These are phyloP conservation scores for Dryadomyces quercivorus DNA, from an alignment of 2,329 filamentous ascomycete species.

Conservation along the genomic window DNA sequence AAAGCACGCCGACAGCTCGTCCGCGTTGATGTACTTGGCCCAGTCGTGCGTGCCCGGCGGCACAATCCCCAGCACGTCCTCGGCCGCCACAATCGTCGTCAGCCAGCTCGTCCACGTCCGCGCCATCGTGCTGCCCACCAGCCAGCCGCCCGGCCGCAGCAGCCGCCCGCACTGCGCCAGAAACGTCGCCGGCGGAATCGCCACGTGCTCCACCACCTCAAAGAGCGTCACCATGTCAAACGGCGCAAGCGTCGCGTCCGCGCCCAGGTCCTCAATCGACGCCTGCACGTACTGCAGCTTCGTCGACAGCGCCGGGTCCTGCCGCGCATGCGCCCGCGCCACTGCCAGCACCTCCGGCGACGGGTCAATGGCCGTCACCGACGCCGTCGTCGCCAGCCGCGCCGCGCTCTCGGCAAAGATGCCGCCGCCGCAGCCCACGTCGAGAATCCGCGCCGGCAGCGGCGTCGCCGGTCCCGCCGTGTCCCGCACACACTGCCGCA, in stretches of 20 bases:
- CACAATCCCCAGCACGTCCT: slow-evolving; percentile 78
- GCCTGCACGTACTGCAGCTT: slow-evolving; percentile 64
- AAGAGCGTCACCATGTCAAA: slow-evolving; percentile 73
- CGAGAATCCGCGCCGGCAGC: slow-evolving; percentile 42
- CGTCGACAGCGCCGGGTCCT: slow-evolving; percentile 51
- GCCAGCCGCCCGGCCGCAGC: slow-evolving; percentile 83
- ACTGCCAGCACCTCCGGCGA: slow-evolving; percentile 61
- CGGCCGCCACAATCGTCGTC: slow-evolving; percentile 83
- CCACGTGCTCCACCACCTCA: slow-evolving; percentile 91
- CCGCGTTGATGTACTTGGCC: slow-evolving; percentile 86
- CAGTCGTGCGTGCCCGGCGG: slow-evolving; percentile 92
- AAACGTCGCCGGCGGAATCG: slow-evolving; percentile 55
- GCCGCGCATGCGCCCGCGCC: slow-evolving; percentile 60
- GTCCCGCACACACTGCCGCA: slow-evolving; percentile 53
- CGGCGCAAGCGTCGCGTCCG: slow-evolving; percentile 32
- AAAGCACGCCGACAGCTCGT: slow-evolving; percentile 55
- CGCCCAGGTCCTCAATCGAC: slow-evolving; percentile 56
- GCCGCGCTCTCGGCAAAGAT: slow-evolving; percentile 89
- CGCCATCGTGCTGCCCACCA: slow-evolving; percentile 85
- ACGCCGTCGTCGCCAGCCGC: slow-evolving; percentile 47
- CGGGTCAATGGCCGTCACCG: slow-evolving; percentile 68
- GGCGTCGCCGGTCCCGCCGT: slow-evolving; percentile 13
- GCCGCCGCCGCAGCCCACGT: slow-evolving; percentile 90
- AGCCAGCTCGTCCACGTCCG: slow-evolving; percentile 81
- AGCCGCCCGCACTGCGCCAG: slow-evolving; percentile 60